Evolutionary conservation across 2,329 filamentous ascomycete species (phyloP), one percentile per base, ranked within the genome.

Genomic region (Acrocalymma vagum): DNA sequence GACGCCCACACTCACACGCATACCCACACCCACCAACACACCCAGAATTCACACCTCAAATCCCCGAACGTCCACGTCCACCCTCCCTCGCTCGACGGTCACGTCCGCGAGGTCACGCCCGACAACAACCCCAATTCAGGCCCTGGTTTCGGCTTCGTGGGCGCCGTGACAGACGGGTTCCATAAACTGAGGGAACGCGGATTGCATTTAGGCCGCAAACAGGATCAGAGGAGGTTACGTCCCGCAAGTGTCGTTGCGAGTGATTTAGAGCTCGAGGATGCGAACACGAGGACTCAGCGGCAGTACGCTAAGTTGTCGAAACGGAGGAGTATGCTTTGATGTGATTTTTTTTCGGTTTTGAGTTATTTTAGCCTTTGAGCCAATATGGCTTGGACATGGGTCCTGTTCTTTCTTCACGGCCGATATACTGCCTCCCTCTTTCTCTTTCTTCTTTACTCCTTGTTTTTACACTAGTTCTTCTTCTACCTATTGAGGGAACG

Each of bases 281-380:
- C 57, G 18, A 55, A 55, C 38, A 62, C 64, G 15, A 58, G 67
- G 43, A 62, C 60, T 32, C 55, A 58, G 44, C 54, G 53, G 30
- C 51, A 65, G 38, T 72, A 69, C 48, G 52, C 46, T 4, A 69
- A 60, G 49, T 43, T 72, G 38, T 57, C 63, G 23, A 70, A 70
- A 45, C 53, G 69, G 54, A 64, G 49, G 49, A 72, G 69, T 48
- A 51, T 65, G 45, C 40, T 72, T 14, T 72, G 37, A 61, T 27
- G 11, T 21, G 14, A 20, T 24, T 35, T 23, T 23, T n/a, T 17
- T n/a, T n/a, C n/a, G n/a, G n/a, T n/a, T n/a, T n/a, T n/a, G n/a
- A n/a, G n/a, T n/a, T n/a, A n/a, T n/a, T n/a, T n/a, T n/a, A n/a
- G n/a, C n/a, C n/a, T n/a, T n/a, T n/a, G n/a, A n/a, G n/a, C n/a